phyloP scores from a whole-genome alignment of 2,329 filamentous ascomycete genomes.

The Trichoderma endophyticum region DNA sequence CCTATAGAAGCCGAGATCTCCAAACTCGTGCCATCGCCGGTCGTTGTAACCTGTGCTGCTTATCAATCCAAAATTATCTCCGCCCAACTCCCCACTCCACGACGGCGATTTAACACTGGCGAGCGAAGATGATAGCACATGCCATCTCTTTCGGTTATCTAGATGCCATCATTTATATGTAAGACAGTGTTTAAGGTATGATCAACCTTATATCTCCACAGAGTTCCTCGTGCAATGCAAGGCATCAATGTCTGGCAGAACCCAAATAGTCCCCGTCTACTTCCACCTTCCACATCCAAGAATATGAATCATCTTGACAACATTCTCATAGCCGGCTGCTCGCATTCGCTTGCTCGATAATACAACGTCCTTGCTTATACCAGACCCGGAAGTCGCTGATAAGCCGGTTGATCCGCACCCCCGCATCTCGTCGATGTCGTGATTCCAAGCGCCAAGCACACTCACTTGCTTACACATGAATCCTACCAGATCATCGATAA shows the following conservation, averaged over 20 bases:
- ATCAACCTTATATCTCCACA: background rate
- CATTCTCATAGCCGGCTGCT: background rate
- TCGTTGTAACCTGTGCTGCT: background rate
- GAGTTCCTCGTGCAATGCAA: background rate
- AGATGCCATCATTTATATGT: background rate
- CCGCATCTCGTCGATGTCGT: constrained; percentile 18
- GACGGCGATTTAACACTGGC: background rate
- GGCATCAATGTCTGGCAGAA: background rate
- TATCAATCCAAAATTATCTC: background rate
- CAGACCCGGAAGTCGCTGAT: background rate
- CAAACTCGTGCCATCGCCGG: background rate
- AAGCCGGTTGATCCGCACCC: constrained; percentile 9
- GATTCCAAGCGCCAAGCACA: constrained; percentile 8
- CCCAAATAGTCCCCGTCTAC: background rate
- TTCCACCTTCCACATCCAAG: background rate
- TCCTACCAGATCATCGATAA: background rate
- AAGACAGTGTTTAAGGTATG: background rate
- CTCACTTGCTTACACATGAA: background rate
- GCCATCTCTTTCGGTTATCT: too few relatives aligned
- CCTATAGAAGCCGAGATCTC: background rate
- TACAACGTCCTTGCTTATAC: background rate
- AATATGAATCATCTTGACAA: background rate
- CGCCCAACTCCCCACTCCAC: background rate
- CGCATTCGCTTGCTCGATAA: background rate
- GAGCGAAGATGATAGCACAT: background rate